phyloP scores from a whole-genome alignment of 2,329 filamentous ascomycete species.

The Graphilbum fragrans region DNA sequence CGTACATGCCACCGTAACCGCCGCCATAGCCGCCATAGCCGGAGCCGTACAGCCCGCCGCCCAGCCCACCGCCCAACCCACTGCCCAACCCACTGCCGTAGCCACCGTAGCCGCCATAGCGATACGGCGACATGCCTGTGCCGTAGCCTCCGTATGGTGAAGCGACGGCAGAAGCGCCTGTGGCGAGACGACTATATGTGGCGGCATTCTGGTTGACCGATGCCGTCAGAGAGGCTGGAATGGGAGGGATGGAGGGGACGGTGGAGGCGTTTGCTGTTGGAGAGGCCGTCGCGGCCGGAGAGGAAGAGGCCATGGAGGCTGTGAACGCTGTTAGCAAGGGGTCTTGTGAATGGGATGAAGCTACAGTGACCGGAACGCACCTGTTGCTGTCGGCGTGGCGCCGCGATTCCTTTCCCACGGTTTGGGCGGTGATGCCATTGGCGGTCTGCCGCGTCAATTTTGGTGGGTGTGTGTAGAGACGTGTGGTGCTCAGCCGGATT shows the following conservation, averaged over 20 bases:
- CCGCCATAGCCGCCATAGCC: conserved; percentile 25
- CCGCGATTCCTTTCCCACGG: conserved; percentile 81
- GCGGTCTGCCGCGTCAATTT: not conserved
- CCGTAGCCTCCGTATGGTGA: conserved; percentile 19
- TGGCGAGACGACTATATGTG: conserved; percentile 51
- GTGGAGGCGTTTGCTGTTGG: no score
- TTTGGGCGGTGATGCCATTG: conserved; percentile 82
- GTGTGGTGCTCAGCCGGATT: no score
- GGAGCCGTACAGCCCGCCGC: conserved; percentile 27
- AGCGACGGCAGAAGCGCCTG: conserved; percentile 16
- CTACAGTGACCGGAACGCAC: not conserved
- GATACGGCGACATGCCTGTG: conserved; percentile 34
- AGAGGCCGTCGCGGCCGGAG: conserved; percentile 26
- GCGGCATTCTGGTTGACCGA: conserved; percentile 82
- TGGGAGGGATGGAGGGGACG: conserved; percentile 71
- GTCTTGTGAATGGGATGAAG: conserved; percentile 19
- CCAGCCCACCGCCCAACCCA: conserved; percentile 19
- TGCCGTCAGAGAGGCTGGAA: conserved; percentile 65
- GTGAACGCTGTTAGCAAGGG: conserved; percentile 26
- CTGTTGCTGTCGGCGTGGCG: conserved; percentile 12
- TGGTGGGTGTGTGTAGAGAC: no score
- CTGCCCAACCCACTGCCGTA: conserved; percentile 26
- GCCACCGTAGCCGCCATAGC: conserved; percentile 29
- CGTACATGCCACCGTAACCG: conserved; percentile 49
- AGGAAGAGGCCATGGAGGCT: conserved; percentile 24